Base-by-base conservation (phyloP, 1,139 yeast species). In the Blastobotrys indianensis region DNA sequence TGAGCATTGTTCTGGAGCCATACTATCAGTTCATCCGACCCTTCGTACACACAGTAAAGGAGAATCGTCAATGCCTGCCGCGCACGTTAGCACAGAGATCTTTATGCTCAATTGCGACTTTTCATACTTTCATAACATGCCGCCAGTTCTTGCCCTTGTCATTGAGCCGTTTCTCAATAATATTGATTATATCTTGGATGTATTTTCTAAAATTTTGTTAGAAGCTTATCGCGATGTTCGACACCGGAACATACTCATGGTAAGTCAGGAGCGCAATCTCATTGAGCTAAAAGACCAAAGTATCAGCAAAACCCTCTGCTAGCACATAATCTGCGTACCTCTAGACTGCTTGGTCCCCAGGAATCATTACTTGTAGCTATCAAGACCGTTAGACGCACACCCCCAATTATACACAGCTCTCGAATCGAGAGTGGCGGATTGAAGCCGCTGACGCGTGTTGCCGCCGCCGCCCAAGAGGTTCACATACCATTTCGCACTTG, bases 61-160 rank as follows among this genome's bases (percentile, higher is more conserved):
- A 90, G 70, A 8, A 92, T 84, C 1, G 96, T 85, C 57, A 88
- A 72, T 1, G 95, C 84, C 66, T 36, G 30, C 29, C n/a, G n/a
- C n/a, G 4, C 57, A 25, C 11, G 25, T 28, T 39, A 32, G 41
- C 25, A 20, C 25, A 20, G 7, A 4, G 25, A 29, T 29, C 42
- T n/a, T 25, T 32, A n/a, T 11, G 37, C 23, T 15, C n/a, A 3
- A 12, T 7, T n/a, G 16, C 3, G 15, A 25, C 11, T 20, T n/a
- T 30, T 32, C 51, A 7, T 32, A 49, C 55, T 55, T 92, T 94
- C 53, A 94, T 92, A 35, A 92, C 90, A 65, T 92, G 98, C 54
- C 96, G 78, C 98, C 98, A 92, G 66, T 90, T 85, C 65, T 88
- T 90, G 49, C 98, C 98, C 70, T 88, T 88, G 60, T 92, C 98